Conservation (phyloP, 148 eudicot species). For the Gaultheria prostrata region DNA sequence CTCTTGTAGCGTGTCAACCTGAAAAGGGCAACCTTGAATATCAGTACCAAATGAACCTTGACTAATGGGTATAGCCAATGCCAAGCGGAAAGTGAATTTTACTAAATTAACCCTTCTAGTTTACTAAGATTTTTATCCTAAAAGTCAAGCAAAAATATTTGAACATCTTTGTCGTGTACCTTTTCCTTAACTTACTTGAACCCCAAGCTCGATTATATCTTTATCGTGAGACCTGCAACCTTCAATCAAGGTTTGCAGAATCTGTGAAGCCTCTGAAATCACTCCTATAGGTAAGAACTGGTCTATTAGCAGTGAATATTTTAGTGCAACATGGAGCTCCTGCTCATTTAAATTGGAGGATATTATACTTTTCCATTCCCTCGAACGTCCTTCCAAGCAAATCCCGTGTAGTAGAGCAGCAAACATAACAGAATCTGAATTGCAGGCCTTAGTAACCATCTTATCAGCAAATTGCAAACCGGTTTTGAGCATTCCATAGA, state of each 20-base stretch:
- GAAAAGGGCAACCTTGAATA: neutral
- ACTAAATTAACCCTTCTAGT: neutral
- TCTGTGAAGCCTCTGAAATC: constrained; percentile 47
- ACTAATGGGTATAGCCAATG: neutral
- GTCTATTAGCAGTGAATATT: constrained; percentile 57
- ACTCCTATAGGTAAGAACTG: constrained; percentile 39
- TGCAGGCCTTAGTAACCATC: constrained; percentile 39
- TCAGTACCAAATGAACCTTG: neutral
- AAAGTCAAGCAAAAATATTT: neutral
- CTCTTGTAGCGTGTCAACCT: constrained; percentile 88
- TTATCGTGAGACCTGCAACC: constrained; percentile 32
- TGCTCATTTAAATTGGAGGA: constrained; percentile 46
- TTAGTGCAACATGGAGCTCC: constrained; percentile 50
- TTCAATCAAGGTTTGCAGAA: constrained; percentile 57
- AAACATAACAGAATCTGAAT: constrained; percentile 54
- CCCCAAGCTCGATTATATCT: constrained; percentile 25
- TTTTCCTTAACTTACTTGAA: constrained; percentile 26
- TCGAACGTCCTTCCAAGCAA: constrained; percentile 65
- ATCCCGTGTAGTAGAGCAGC: constrained; percentile 67
- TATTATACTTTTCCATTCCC: constrained; percentile 65
- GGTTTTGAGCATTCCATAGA: constrained; percentile 49
- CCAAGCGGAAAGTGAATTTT: neutral
- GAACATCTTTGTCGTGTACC: neutral
- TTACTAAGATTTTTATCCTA: neutral
- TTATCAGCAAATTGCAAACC: constrained; percentile 61